These are phyloP conservation scores for Funneliformis caledonium DNA, from an alignment of 371 early-diverging fungal genomes.

Conservation along the genomic window DNA sequence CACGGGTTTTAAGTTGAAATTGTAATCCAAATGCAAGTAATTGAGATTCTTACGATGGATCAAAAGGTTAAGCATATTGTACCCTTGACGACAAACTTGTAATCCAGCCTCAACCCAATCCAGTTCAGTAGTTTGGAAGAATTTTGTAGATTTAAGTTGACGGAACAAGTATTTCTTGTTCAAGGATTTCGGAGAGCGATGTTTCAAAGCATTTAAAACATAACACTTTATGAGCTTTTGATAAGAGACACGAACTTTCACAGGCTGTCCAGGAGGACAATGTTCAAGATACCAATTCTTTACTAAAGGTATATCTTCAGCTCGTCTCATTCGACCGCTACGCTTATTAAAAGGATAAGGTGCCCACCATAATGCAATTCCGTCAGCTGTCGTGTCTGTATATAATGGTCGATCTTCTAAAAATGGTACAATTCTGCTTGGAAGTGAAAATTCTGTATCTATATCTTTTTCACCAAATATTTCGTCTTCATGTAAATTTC, in stretches of 20 bases:
- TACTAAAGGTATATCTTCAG: constrained; percentile 93
- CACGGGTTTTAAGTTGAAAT: constrained; percentile 94
- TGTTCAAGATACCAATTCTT: constrained; percentile 98
- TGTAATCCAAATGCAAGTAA: constrained; percentile 97
- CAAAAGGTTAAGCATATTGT: constrained; percentile 97
- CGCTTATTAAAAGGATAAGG: constrained; percentile 96
- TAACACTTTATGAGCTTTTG: constrained; percentile 94
- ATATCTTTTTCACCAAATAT: constrained; percentile 82
- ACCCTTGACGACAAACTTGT: constrained; percentile 97
- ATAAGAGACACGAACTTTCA: constrained; percentile 97
- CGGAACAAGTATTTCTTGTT: constrained; percentile 94
- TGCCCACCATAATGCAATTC: constrained; percentile 95
- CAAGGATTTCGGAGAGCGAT: constrained; percentile 85
- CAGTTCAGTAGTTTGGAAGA: constrained; percentile 96
- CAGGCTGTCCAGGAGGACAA: constrained; percentile 91
- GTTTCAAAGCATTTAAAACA: constrained; percentile 87
- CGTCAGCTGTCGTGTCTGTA: constrained; percentile 92
- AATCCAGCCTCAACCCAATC: constrained; percentile 99
- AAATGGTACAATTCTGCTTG: constrained; percentile 84
- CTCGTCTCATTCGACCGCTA: constrained; percentile 91
- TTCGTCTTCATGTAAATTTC: constrained; percentile 76
- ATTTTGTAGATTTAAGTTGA: constrained; percentile 95
- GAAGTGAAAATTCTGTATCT: constrained; percentile 75
- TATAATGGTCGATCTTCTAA: constrained; percentile 78
- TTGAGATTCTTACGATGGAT: constrained; percentile 98